Evolutionary conservation across 306 rosid species (phyloP).

Genomic region (Senna siamea): DNA sequence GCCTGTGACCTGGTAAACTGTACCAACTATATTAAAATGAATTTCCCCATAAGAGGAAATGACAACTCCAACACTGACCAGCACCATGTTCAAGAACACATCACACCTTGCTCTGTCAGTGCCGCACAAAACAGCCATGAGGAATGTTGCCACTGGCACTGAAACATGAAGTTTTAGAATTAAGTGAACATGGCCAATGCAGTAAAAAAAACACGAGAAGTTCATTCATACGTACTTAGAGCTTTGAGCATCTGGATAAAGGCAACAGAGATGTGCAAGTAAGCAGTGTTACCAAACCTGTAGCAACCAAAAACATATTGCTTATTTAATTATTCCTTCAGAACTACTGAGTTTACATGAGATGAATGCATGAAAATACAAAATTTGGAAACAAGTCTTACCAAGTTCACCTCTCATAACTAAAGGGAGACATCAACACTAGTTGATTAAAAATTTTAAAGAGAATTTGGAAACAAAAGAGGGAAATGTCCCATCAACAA

Average conservation of each 20-base stretch:
- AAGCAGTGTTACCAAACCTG: conserved; percentile 92
- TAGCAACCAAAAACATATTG: conserved; percentile 19
- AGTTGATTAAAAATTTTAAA: neutral
- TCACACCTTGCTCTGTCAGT: conserved; percentile 87
- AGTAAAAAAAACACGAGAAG: conserved; percentile 22
- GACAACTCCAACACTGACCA: conserved; percentile 94
- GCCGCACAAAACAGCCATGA: conserved; percentile 79
- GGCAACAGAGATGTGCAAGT: conserved; percentile 90
- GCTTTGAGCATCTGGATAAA: conserved; percentile 97
- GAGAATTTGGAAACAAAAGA: neutral
- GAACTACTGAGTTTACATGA: no score
- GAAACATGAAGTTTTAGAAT: conserved; percentile 46
- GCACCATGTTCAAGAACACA: conserved; percentile 84
- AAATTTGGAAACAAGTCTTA: no score
- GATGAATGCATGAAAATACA: no score
- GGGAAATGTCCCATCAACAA: conserved; percentile 9
- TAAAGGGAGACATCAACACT: conserved; percentile 11
- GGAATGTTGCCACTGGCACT: conserved; percentile 95
- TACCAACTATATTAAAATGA: conserved; percentile 83
- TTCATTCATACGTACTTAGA: conserved; percentile 58
- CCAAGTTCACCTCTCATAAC: no score
- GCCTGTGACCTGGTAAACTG: conserved; percentile 85
- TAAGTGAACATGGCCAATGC: conserved; percentile 18
- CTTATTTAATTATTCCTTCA: conserved; percentile 12
- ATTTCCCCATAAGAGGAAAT: conserved; percentile 90